phyloP scores from a whole-genome alignment of 2,329 filamentous ascomycete genomes.

The Curvularia sp. region DNA sequence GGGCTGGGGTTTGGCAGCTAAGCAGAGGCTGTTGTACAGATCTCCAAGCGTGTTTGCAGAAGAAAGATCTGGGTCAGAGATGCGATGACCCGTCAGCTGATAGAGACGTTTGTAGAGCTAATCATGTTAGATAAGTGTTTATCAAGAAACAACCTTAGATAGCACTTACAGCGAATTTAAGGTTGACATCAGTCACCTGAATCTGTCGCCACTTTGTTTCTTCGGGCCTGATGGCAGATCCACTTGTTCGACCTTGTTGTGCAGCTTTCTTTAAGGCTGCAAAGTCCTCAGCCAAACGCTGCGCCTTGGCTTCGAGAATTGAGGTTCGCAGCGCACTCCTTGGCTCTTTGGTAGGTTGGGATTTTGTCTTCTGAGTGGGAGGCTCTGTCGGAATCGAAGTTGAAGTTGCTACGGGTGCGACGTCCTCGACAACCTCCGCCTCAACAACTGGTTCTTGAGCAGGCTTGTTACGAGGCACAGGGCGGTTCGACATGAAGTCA shows the following conservation, averaged over 20 bases:
- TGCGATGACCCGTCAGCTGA: conserved; percentile 78
- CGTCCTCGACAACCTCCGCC: conserved; percentile 42
- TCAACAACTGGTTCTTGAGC: conserved; percentile 47
- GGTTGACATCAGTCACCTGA: conserved; percentile 34
- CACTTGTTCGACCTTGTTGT: conserved; percentile 17
- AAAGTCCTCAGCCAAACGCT: conserved; percentile 24
- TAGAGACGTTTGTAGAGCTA: conserved; percentile 82
- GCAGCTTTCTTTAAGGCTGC: conserved; percentile 24
- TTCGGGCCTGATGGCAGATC: conserved; percentile 13
- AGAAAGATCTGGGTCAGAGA: conserved; percentile 73
- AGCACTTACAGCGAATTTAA: conserved; percentile 50
- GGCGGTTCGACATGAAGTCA: conserved; percentile 49
- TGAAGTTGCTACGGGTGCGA: conserved; percentile 7
- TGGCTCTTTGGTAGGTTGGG: conserved; percentile 10
- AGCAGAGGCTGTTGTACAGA: conserved; percentile 48
- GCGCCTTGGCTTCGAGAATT: conserved; percentile 27
- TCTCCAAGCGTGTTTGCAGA: conserved; percentile 47
- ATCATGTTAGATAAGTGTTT: conserved; percentile 24
- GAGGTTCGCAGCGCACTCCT: conserved; percentile 17
- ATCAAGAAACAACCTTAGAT: background rate
- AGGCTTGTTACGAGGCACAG: conserved; percentile 40
- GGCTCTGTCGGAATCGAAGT: background rate
- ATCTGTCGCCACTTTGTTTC: conserved; percentile 39
- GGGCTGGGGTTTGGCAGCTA: conserved; percentile 50
- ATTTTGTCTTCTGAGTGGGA: background rate